phyloP scores from a whole-genome alignment of 441 rosid genomes.

The Caryocar brasiliense region DNA sequence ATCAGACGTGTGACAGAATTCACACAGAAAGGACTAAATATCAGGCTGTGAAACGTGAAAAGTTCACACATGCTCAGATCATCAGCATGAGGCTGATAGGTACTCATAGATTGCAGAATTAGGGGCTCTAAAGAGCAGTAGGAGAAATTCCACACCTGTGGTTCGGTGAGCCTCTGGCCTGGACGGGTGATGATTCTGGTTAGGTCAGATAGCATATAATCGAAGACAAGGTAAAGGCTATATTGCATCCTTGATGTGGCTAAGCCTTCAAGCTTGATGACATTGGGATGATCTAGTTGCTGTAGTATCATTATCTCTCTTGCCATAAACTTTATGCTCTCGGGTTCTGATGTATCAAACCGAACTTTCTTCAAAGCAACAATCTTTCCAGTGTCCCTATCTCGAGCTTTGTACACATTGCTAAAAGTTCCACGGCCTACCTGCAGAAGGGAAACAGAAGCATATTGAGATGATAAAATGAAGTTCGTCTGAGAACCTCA shows the following conservation, averaged over 20 bases:
- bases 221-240: conserved; percentile 77
- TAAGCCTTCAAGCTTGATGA: conserved; percentile 72
- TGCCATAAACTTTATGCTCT: conserved; percentile 82
- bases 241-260: conserved; percentile 88
- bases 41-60: neutral
- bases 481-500: no score
- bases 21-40: neutral
- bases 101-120: neutral
- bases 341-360: conserved; percentile 72
- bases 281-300: conserved; percentile 66
- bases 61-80: neutral
- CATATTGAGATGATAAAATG: neutral
- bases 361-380: conserved; percentile 82
- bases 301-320: conserved; percentile 66
- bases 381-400: conserved; percentile 53
- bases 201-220: conserved; percentile 59
- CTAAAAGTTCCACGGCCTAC: conserved; percentile 83
- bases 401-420: conserved; percentile 81
- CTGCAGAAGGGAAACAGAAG: conserved; percentile 21
- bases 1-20: no score
- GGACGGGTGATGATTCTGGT: conserved; percentile 57
- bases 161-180: conserved; percentile 54
- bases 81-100: neutral
- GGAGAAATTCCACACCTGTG: conserved; percentile 36
- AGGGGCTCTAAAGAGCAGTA: neutral